Percentiles rank a stretch among this genome's conserved stretches.
Evolutionary conservation across 345 rosid genomes (phyloP).

Genomic region (Reutealis trisperma): DNA sequence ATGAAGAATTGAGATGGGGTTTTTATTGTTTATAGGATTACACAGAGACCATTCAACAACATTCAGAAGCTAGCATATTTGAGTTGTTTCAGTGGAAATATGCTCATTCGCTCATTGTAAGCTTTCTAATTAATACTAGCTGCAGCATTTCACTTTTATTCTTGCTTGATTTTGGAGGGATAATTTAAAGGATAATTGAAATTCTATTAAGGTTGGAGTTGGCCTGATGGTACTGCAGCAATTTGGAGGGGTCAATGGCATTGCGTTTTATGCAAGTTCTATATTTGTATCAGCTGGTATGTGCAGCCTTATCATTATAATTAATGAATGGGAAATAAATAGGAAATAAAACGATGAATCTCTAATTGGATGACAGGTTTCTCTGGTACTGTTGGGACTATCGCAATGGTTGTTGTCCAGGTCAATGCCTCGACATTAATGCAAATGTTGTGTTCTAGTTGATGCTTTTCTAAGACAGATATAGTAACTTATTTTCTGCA

Average conservation of each 20-base stretch:
- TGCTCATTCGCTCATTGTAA: constrained; percentile 41
- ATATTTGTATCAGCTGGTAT: constrained; percentile 51
- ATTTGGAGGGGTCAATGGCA: constrained; percentile 67
- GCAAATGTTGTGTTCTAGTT: neutral
- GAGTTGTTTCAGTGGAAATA: constrained; percentile 47
- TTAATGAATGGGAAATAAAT: neutral
- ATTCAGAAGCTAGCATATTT: constrained; percentile 34
- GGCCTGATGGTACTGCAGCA: constrained; percentile 83
- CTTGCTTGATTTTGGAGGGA: neutral
- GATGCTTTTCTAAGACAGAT: neutral
- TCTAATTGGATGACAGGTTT: constrained; percentile 49
- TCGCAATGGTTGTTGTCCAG: constrained; percentile 76
- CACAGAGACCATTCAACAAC: constrained; percentile 33
- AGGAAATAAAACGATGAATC: neutral
- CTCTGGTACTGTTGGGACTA: constrained; percentile 65
- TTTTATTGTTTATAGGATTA: constrained; percentile 31
- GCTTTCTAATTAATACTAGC: constrained; percentile 13
- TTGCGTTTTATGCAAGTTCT: constrained; percentile 40
- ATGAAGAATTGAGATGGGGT: neutral
- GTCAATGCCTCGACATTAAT: constrained; percentile 31
- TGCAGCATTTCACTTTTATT: neutral
- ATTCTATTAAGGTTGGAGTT: constrained; percentile 54
- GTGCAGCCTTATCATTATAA: neutral
- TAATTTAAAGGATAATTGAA: too few relatives aligned
- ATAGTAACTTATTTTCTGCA: constrained; percentile 31